Conservation (phyloP, 257 asterid genomes). For the Avicennia marina region DNA sequence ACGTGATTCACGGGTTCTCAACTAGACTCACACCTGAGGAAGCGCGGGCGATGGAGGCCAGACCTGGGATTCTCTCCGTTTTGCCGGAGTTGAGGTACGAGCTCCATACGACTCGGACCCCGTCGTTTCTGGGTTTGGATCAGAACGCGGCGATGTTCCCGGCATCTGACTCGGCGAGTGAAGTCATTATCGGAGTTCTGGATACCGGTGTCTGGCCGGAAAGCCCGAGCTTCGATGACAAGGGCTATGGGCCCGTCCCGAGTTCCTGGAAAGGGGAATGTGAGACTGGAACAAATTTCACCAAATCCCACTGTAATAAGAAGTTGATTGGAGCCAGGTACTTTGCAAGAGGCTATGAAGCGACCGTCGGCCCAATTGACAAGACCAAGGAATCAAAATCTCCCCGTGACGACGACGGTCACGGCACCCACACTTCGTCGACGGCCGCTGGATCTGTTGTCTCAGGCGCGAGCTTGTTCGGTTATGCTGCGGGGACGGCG, state of each 20-base stretch:
- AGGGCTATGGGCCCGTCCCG: slow-evolving; percentile 67
- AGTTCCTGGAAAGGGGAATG: slow-evolving; percentile 75
- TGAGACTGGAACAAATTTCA: slow-evolving; percentile 65
- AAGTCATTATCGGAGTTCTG: slow-evolving; percentile 66
- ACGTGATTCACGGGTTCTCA: slow-evolving; percentile 69
- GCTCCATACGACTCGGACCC: slow-evolving; percentile 91
- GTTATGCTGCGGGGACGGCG: slow-evolving; percentile 79
- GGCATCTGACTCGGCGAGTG: slow-evolving; percentile 41
- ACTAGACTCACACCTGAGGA: slow-evolving; percentile 51
- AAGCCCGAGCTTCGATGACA: slow-evolving; percentile 71
- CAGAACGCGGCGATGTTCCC: slow-evolving; percentile 60
- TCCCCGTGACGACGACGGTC: slow-evolving; percentile 88
- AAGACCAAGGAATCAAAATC: slow-evolving; percentile 65
- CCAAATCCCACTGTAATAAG: slow-evolving; percentile 45
- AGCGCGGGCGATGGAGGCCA: slow-evolving; percentile 40
- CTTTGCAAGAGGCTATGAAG: slow-evolving; percentile 71
- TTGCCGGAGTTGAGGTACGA: slow-evolving; percentile 58
- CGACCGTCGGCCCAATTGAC: slow-evolving; percentile 64
- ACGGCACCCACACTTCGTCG: slow-evolving; percentile 88
- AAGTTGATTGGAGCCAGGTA: slow-evolving; percentile 79
- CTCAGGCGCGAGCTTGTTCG: slow-evolving; percentile 61
- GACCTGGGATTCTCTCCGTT: slow-evolving; percentile 61
- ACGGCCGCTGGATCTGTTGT: slow-evolving; percentile 80
- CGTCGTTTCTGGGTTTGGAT: slow-evolving; percentile 67
- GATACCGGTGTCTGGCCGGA: slow-evolving; percentile 98